phyloP scores from a whole-genome alignment of 2,329 filamentous ascomycete species.

The Cytospora mali region DNA sequence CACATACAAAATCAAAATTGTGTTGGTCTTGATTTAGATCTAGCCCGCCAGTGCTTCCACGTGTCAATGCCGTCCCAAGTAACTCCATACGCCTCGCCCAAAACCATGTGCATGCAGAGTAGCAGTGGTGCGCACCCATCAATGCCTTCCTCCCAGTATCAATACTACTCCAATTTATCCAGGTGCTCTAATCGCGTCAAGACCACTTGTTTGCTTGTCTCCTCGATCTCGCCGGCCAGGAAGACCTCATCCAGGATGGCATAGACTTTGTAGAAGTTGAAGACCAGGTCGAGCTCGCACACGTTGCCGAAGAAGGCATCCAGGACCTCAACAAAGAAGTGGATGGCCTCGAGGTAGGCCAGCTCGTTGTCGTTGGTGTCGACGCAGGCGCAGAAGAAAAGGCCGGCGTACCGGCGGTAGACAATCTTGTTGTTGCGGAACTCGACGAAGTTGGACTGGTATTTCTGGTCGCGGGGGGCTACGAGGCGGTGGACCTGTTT shows the following conservation, averaged over 20 bases:
- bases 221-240: conserved; percentile 94
- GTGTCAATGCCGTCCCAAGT: not conserved
- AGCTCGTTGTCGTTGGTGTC: conserved; percentile 99
- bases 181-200: conserved; percentile 91
- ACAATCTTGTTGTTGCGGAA: conserved; percentile 94
- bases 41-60: not conserved
- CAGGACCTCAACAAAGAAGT: conserved; percentile 98
- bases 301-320: conserved; percentile 99
- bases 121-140: not conserved
- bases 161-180: conserved; percentile 82
- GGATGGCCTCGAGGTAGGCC: conserved; percentile 94
- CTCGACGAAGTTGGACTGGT: conserved; percentile 99
- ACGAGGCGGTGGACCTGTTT: conserved; percentile 90
- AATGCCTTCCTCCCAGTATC: not conserved
- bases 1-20: not conserved
- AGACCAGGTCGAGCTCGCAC: conserved; percentile 91
- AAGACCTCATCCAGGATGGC: conserved; percentile 99
- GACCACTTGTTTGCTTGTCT: conserved; percentile 98
- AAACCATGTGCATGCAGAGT: conserved; percentile 10
- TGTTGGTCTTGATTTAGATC: not conserved
- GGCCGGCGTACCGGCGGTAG: conserved; percentile 93
- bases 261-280: conserved; percentile 87
- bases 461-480: conserved; percentile 96
- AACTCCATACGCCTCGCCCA: conserved; percentile 28
- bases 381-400: conserved; percentile 99